Evolutionary conservation across 2,329 filamentous ascomycete species (phyloP).

Genomic region (Alternaria infectoria): DNA sequence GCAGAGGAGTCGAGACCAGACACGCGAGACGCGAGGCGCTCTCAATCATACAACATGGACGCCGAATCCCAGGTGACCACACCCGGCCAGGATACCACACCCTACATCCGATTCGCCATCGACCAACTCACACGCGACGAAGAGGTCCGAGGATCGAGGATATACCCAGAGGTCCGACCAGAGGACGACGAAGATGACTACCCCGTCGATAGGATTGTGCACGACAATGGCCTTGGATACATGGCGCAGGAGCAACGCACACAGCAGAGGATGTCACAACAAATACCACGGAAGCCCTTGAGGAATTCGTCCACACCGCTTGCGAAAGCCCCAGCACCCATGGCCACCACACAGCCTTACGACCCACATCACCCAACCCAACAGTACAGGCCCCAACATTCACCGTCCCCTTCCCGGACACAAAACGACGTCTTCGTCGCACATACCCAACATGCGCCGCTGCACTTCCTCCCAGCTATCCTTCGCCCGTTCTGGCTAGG

Average conservation of each 20-base stretch:
- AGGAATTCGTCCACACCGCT: constrained; percentile 18
- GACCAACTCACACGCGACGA: constrained; percentile 82
- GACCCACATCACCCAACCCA: not conserved
- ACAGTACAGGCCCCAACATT: constrained; percentile 10
- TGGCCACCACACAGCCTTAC: constrained; percentile 6
- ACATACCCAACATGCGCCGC: constrained; percentile 51
- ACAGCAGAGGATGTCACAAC: constrained; percentile 36
- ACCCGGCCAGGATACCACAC: constrained; percentile 81
- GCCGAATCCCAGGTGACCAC: constrained; percentile 44
- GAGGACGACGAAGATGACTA: constrained; percentile 50
- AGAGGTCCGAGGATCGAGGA: constrained; percentile 63
- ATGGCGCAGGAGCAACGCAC: constrained; percentile 42
- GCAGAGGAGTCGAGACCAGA: constrained; percentile 38
- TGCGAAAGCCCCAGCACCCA: constrained; percentile 8
- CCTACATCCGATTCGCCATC: constrained; percentile 88
- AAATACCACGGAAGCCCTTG: constrained; percentile 27
- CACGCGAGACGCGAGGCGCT: constrained; percentile 30
- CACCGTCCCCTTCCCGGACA: constrained; percentile 18
- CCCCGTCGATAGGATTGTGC: constrained; percentile 58
- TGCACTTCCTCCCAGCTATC: constrained; percentile 75
- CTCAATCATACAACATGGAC: constrained; percentile 37
- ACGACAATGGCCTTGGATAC: constrained; percentile 47
- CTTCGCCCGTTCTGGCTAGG: constrained; percentile 71
- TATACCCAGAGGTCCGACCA: constrained; percentile 49
- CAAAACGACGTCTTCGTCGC: constrained; percentile 56